A percentile compares a stretch with the other conserved stretches of the same genome.
Conservation (phyloP, 2,329 filamentous ascomycete species). For the Alternaria arbusti region DNA sequence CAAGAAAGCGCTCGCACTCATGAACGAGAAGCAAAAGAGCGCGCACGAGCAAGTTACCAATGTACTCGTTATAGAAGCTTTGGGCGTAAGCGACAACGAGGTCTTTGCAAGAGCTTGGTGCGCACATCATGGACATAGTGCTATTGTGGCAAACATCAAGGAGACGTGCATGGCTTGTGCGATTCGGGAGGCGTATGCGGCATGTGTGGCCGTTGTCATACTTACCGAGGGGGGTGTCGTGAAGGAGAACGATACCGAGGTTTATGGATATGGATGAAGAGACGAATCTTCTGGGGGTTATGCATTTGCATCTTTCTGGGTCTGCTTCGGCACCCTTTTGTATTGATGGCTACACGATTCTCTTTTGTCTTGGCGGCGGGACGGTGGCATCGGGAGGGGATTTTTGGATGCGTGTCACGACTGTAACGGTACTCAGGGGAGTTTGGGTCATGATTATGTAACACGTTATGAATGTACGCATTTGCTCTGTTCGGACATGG, state of each 20-base stretch:
- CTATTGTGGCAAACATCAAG: constrained; percentile 71
- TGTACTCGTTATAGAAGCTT: constrained; percentile 74
- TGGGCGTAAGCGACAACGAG: constrained; percentile 76
- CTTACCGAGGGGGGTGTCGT: constrained; percentile 57
- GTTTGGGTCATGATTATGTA: constrained; percentile 20
- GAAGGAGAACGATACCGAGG: constrained; percentile 53
- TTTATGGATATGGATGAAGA: constrained; percentile 14
- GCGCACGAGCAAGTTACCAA: constrained; percentile 59
- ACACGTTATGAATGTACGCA: constrained; percentile 40
- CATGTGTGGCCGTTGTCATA: constrained; percentile 74
- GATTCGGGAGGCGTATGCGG: constrained; percentile 77
- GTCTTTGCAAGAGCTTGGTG: constrained; percentile 80
- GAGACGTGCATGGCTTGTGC: constrained; percentile 77
- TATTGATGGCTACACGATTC: constrained; percentile 1
- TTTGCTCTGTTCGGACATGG: neutral
- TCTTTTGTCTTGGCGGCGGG: constrained; percentile 2
- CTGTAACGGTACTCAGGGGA: constrained; percentile 15
- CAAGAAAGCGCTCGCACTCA: constrained; percentile 39
- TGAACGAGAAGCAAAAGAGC: constrained; percentile 21
- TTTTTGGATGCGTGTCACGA: constrained; percentile 4
- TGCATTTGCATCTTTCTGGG: constrained; percentile 10
- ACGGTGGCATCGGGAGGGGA: neutral
- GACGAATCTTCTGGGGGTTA: neutral
- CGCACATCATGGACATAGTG: constrained; percentile 74
- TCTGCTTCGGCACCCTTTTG: constrained; percentile 5